Percentiles rank a stretch among this genome's conserved stretches.
Conservation (phyloP, 2,329 filamentous ascomycete species). For the Penicillium oxalicum region DNA sequence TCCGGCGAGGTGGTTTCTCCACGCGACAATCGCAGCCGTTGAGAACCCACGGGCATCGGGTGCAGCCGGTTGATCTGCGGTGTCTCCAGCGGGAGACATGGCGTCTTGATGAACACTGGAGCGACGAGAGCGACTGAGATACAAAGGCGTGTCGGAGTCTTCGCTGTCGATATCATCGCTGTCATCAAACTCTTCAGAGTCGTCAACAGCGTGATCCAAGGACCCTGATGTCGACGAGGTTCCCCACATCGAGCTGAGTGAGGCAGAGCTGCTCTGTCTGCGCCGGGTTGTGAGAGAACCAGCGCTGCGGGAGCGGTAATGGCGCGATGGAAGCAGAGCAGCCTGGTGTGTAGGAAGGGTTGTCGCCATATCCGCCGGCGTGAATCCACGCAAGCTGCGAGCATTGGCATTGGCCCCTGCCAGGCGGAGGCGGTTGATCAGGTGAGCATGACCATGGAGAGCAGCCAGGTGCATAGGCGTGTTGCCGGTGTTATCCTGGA, state of each 20-base stretch:
- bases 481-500: constrained; percentile 71
- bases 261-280: constrained; percentile 57
- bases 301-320: constrained; percentile 61
- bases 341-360: constrained; percentile 59
- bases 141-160: constrained; percentile 18
- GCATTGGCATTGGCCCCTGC: constrained; percentile 66
- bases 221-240: constrained; percentile 44
- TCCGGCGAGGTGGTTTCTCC: constrained; percentile 66
- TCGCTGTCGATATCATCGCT: constrained; percentile 22
- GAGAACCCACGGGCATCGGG: constrained; percentile 35
- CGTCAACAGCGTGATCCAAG: constrained; percentile 40
- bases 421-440: constrained; percentile 67
- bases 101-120: constrained; percentile 34
- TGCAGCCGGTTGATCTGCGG: constrained; percentile 22
- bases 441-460: constrained; percentile 67
- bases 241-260: constrained; percentile 63
- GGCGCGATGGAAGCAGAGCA: constrained; percentile 56
- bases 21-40: constrained; percentile 60
- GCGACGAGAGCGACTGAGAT: constrained; percentile 29
- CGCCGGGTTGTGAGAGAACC: constrained; percentile 51
- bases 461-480: constrained; percentile 77
- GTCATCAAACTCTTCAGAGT: constrained; percentile 31
- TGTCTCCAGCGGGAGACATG: constrained; percentile 18
- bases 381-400: constrained; percentile 63
- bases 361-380: constrained; percentile 63